Evolutionary conservation across 2,329 filamentous ascomycete species (phyloP).

Genomic region (Colletotrichum sublineola): DNA sequence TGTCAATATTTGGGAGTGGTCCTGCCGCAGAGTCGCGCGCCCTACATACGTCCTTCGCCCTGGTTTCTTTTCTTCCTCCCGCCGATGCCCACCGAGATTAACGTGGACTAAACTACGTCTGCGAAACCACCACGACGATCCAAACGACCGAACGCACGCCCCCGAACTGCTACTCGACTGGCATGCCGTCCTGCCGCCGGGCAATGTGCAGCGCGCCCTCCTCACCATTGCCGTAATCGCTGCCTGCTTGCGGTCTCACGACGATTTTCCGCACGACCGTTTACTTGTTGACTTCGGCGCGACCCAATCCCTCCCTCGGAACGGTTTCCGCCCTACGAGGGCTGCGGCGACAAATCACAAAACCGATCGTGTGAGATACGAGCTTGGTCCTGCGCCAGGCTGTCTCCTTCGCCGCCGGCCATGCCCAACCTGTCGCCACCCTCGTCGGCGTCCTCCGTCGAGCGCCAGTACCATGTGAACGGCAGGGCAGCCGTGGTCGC

Average conservation of each 20-base stretch:
- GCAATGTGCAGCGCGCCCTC: conserved; percentile 37
- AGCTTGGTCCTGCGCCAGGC: conserved; percentile 14
- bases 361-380: background rate
- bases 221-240: conserved; percentile 25
- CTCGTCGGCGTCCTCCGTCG: conserved; percentile 46
- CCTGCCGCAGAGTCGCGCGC: conserved; percentile 10
- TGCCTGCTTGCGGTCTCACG: conserved; percentile 8
- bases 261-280: background rate
- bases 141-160: conserved; percentile 1
- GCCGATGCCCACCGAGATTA: conserved; percentile 23
- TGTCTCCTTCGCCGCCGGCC: conserved; percentile 42
- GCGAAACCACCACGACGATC: background rate
- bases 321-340: conserved; percentile 12
- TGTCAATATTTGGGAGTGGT: conserved; percentile 23
- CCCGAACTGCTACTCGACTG: conserved; percentile 21
- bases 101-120: conserved; percentile 7
- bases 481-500: conserved; percentile 56
- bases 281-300: background rate
- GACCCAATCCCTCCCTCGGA: background rate
- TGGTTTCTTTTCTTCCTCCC: conserved; percentile 15
- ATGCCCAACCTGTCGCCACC: conserved; percentile 53
- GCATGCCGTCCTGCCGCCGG: conserved; percentile 40
- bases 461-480: conserved; percentile 60
- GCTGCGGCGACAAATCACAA: conserved; percentile 8
- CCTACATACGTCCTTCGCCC: conserved; percentile 17